phyloP scores from a whole-genome alignment of 2,329 filamentous ascomycete species.

The Penicillium sp. region DNA sequence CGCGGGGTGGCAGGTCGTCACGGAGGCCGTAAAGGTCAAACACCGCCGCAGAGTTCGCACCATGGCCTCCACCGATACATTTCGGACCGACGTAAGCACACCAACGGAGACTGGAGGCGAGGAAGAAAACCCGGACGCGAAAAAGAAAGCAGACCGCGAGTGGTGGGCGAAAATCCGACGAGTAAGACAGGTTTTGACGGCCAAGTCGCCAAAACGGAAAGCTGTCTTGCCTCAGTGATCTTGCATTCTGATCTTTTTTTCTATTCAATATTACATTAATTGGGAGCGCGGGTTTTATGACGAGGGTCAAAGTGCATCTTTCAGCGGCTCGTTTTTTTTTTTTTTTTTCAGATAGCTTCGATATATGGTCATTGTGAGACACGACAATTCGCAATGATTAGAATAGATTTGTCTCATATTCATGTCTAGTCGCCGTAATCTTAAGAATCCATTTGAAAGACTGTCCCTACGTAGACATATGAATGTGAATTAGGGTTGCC shows the following conservation, averaged over 20 bases:
- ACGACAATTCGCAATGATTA: not conserved
- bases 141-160: constrained; percentile 66
- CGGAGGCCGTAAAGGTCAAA: constrained; percentile 43
- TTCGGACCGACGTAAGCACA: constrained; percentile 29
- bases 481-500: constrained; percentile 4
- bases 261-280: constrained; percentile 3
- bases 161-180: constrained; percentile 68
- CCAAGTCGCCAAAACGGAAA: constrained; percentile 58
- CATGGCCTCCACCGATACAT: constrained; percentile 23
- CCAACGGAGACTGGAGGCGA: constrained; percentile 28
- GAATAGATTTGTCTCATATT: not conserved
- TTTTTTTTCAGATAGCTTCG: not conserved
- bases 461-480: not conserved
- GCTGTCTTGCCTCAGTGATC: constrained; percentile 5
- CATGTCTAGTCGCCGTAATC: not conserved
- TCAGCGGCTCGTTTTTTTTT: not conserved
- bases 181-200: constrained; percentile 69
- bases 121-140: constrained; percentile 42
- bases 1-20: constrained; percentile 48
- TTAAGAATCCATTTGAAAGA: not conserved
- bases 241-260: constrained; percentile 1
- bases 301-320: not conserved
- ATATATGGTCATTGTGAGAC: not conserved
- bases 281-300: constrained; percentile 1
- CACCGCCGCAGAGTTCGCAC: constrained; percentile 34